A percentile compares a stretch with the other conserved stretches of the same genome.
These are phyloP conservation scores for Pseudotulostoma volvatum DNA, from an alignment of 495 filamentous ascomycete species.

Conservation along the genomic window DNA sequence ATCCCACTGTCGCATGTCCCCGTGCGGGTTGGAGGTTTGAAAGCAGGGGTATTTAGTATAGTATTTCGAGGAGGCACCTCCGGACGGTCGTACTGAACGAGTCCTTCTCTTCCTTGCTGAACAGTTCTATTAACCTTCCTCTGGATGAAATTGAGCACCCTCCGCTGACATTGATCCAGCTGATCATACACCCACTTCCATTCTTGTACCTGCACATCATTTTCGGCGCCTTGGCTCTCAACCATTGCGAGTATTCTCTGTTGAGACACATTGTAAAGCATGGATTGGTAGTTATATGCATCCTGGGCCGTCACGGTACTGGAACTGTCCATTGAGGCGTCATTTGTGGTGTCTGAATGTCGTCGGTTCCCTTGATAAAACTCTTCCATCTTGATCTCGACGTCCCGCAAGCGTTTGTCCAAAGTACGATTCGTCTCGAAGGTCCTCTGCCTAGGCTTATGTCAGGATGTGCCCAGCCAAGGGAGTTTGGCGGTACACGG, in stretches of 20 bases:
- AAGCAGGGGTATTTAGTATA: conserved; percentile 1
- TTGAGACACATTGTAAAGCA: not conserved
- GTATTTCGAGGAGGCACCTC: too few species aligned
- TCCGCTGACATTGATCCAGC: not conserved
- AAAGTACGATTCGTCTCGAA: conserved; percentile 1
- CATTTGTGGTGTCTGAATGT: not conserved
- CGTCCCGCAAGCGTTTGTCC: not conserved
- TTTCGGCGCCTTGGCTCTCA: conserved; percentile 1
- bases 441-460: not conserved
- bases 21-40: not conserved
- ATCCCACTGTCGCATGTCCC: conserved; percentile 3
- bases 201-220: conserved; percentile 2
- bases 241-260: not conserved
- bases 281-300: not conserved
- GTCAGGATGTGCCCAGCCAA: not conserved
- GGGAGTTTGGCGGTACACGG: not conserved
- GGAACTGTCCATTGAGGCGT: not conserved
- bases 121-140: conserved; percentile 1
- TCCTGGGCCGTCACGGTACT: not conserved
- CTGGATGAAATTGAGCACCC: conserved; percentile 2
- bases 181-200: conserved; percentile 2
- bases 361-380: not conserved
- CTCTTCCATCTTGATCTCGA: conserved; percentile 3
- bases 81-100: too few species aligned
- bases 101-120: conserved; percentile 1